Conservation (phyloP, 2,329 filamentous ascomycete genomes). For the Aspergillus novoparasiticus region DNA sequence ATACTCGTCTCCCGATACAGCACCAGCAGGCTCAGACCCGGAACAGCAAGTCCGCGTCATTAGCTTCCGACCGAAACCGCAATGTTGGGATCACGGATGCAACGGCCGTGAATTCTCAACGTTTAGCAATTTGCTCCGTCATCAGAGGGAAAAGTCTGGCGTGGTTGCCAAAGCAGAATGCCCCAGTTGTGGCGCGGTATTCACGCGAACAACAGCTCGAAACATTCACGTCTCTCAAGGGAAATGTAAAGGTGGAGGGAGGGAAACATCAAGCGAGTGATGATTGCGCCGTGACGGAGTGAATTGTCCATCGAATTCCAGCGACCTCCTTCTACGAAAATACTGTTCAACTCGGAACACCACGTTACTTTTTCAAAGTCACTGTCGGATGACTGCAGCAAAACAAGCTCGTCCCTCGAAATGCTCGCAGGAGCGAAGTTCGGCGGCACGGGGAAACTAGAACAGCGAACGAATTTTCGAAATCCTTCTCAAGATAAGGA, state of each 20-base stretch:
- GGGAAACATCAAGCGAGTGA: conserved; percentile 33
- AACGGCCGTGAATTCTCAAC: conserved; percentile 95
- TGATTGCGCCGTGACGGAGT: neutral
- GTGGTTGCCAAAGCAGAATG: conserved; percentile 87
- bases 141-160: conserved; percentile 92
- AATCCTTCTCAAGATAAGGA: neutral
- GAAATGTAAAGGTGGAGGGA: conserved; percentile 73
- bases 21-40: conserved; percentile 35
- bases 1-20: conserved; percentile 32
- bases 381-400: neutral
- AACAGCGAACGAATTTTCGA: neutral
- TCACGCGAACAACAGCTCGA: conserved; percentile 83
- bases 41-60: conserved; percentile 66
- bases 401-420: neutral
- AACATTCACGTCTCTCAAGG: conserved; percentile 87
- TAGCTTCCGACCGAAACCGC: conserved; percentile 82
- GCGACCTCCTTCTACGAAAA: too few relatives aligned
- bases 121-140: conserved; percentile 89
- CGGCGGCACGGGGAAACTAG: neutral
- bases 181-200: conserved; percentile 88
- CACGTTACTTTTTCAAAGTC: neutral
- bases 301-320: neutral
- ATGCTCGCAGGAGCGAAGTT: neutral
- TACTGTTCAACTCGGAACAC: neutral
- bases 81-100: conserved; percentile 97